Base-by-base conservation (phyloP, 176 grass and related monocot species). In the Bolboschoenus planiculmis region DNA sequence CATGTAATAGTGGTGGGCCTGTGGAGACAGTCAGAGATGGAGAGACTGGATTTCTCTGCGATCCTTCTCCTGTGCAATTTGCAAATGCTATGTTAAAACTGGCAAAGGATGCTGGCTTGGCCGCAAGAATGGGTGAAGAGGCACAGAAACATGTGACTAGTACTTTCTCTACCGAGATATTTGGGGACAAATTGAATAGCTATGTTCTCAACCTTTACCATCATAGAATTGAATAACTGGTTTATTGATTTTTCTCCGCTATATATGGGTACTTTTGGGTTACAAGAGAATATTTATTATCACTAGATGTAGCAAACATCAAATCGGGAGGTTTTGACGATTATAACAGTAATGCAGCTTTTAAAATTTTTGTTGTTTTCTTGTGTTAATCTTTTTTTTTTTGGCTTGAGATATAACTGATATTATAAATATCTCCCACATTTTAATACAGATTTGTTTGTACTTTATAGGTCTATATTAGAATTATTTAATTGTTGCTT, bases 1-100 rank as follows among this genome's bases (percentile, higher is more conserved):
- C 92, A 48, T 99, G 96, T 87, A 93, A 93, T 68, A 95, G 93
- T 5, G 93, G 96, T 10, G 93, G 96, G 2, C 91, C 96, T 47
- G 88, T 95, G 53, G 96, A 99, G 82, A 95, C 96, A 47, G 89
- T 99, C 15, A 81, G 88, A 84, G 78, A 90, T 80, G 92, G 88
- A 42, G 87, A 88, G 18, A 91, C 91, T 46, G 96, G 93, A 2
- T 99, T 95, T 83, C 89, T 95, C 0, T 99, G 91, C 3, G 84
- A 99, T 48, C 89, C 96, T n/a, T 85, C 85, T 2, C 89, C 92
- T 7, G 7, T 56, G 10, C 86, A 95, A 59, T 93, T 99, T 27
- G 88, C 93, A 9, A 88, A 86, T 72, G 92, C 91, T 21, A 99
- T 95, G 93, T 72, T 89, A 37, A 93, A 88, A 82, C 86, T 99